Evolutionary conservation across 1,139 yeast genomes (phyloP), one percentile per base, ranked within the genome.

Genomic region (Nakaseomyces kungkrabaensis): DNA sequence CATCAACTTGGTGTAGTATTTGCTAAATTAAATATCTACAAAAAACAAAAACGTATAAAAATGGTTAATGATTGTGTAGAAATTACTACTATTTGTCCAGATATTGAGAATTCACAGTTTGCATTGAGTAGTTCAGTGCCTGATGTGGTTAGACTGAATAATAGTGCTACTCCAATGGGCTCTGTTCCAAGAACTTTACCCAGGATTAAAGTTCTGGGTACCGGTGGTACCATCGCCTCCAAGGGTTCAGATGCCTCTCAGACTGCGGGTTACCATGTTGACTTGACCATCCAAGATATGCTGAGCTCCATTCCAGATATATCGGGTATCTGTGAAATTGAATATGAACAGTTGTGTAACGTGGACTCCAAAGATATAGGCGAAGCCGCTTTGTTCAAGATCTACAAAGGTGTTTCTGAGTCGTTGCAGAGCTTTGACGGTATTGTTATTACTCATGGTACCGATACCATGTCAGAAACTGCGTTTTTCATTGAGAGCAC

Each of bases 181-280:
- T 27, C 44, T 8, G 44, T 41, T 6, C 44, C 33, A 9, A 27
- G 44, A 34, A 58, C 52, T 42, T 51, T 69, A 26, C 73, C 73
- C 25, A 64, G 69, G 37, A 71, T 82, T 47, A 81, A 81, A 56
- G 79, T 82, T 25, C 67, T 82, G 36, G 88, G 86, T 1, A 82
- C 88, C 0, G 88, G 88, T 8, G 88, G 88, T 11, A 82, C 88
- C 3, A 82, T 82, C 56, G 87, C 87, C 0, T 79, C 86, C 0
- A 80, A 79, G 59, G 85, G 85, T 0, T 64, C 71, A 1, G 62
- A 72, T 11, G 69, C 79, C 0, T 73, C 79, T 31, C 79, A 78
- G 52, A 81, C 87, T 2, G 85, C 85, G 1, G 87, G 86, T 1
- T 82, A 82, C 60, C 72, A 78, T 51, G 86, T 82, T 2, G 87